Evolutionary conservation across 345 rosid genomes (phyloP).

Genomic region (Salix dunnii): DNA sequence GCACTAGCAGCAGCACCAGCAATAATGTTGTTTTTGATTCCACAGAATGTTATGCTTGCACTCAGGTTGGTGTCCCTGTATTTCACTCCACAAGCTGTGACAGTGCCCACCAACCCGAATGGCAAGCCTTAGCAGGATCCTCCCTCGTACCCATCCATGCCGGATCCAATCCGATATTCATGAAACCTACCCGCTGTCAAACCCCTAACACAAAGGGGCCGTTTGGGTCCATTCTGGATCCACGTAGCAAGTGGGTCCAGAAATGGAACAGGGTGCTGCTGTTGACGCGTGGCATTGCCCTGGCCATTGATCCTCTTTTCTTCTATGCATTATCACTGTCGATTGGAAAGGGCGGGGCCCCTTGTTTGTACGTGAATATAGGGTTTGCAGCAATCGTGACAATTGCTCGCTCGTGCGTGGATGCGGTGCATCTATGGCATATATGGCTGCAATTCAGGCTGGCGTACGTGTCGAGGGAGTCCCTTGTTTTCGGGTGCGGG

Average conservation of each 20-base stretch:
- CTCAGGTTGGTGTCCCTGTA: constrained; percentile 33
- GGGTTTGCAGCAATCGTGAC: constrained; percentile 39
- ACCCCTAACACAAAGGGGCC: neutral
- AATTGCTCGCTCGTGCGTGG: constrained; percentile 43
- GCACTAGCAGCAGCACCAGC: neutral
- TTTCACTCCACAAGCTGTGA: constrained; percentile 47
- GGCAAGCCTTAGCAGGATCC: constrained; percentile 49
- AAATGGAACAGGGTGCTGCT: constrained; percentile 45
- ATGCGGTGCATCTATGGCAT: constrained; percentile 42
- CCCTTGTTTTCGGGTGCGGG: constrained; percentile 59
- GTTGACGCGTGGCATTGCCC: constrained; percentile 49
- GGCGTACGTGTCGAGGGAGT: constrained; percentile 59
- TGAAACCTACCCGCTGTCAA: neutral
- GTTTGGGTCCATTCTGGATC: constrained; percentile 41
- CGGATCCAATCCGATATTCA: neutral
- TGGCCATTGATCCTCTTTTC: constrained; percentile 59
- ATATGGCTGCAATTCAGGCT: constrained; percentile 60
- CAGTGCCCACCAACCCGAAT: constrained; percentile 32
- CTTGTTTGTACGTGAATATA: constrained; percentile 51
- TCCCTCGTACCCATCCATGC: constrained; percentile 25
- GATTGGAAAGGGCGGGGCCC: constrained; percentile 35
- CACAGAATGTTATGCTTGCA: constrained; percentile 35
- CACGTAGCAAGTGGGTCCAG: constrained; percentile 52
- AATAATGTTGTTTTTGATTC: neutral
- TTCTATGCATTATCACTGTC: constrained; percentile 42